Conservation (phyloP, 148 eudicot species). For the Camellia japonica region DNA sequence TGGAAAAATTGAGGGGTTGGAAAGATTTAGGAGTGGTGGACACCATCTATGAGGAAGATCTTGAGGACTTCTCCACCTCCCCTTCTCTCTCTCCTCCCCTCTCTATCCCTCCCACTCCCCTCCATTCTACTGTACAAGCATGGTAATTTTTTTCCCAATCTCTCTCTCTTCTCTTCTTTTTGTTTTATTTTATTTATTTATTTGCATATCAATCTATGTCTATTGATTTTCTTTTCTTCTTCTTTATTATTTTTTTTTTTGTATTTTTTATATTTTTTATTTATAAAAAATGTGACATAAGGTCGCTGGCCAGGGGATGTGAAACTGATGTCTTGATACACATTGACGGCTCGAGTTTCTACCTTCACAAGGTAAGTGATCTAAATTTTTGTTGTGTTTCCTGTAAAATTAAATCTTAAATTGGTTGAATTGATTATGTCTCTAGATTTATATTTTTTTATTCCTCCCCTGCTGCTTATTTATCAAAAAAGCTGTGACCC, state of each 20-base stretch:
- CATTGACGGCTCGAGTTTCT: conserved; percentile 56
- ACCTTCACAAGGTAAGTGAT: conserved; percentile 64
- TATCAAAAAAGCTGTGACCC: no score
- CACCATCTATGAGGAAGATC: conserved; percentile 67
- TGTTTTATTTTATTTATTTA: no score
- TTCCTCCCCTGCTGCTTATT: neutral
- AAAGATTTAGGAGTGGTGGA: conserved; percentile 53
- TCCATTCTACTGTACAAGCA: conserved; percentile 36
- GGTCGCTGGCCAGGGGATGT: conserved; percentile 47
- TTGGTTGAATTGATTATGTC: neutral
- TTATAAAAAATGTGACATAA: conserved; percentile 1
- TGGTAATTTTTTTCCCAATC: conserved; percentile 39
- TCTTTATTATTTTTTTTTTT: neutral
- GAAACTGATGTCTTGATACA: conserved; percentile 62
- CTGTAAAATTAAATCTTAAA: neutral
- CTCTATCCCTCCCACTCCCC: conserved; percentile 26
- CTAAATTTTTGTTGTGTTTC: neutral
- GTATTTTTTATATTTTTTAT: neutral
- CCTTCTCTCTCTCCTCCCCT: conserved; percentile 32
- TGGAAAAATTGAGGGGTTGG: conserved; percentile 28
- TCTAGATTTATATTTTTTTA: neutral
- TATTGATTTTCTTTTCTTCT: neutral
- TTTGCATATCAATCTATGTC: neutral
- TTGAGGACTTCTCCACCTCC: conserved; percentile 15
- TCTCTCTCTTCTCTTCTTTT: neutral